A percentile compares a stretch with the other conserved stretches of the same genome.
These are phyloP conservation scores for Cutaneotrichosporon spelunceum DNA, from an alignment of 1,284 basidiomycete species.

Conservation along the genomic window DNA sequence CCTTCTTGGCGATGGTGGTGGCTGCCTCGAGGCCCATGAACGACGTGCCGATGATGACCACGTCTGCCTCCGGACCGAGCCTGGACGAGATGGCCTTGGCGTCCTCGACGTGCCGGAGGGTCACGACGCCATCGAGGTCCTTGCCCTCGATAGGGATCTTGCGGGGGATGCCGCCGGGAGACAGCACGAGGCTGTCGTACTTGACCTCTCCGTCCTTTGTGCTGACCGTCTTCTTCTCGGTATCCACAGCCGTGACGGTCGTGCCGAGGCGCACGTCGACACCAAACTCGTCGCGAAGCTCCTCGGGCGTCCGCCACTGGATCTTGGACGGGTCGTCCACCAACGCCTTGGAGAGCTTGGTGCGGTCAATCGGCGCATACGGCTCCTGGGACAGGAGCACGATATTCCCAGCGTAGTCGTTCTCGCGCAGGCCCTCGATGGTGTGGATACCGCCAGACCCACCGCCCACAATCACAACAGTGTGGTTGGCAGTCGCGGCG, in stretches of 20 bases:
- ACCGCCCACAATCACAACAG: constrained; percentile 74
- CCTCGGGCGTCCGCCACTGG: constrained; percentile 67
- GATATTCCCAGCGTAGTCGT: constrained; percentile 73
- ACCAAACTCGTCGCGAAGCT: constrained; percentile 75
- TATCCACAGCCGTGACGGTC: constrained; percentile 67
- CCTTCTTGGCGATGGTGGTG: constrained; percentile 67
- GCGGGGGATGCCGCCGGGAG: constrained; percentile 63
- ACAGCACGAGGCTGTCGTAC: constrained; percentile 72
- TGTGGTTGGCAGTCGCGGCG: constrained; percentile 54
- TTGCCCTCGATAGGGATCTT: constrained; percentile 72
- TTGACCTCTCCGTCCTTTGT: constrained; percentile 59
- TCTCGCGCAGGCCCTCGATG: constrained; percentile 78
- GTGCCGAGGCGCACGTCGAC: constrained; percentile 64
- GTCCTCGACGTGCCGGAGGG: constrained; percentile 69
- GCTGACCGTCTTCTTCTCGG: constrained; percentile 61
- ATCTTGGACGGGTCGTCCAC: constrained; percentile 73
- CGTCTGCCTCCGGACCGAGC: constrained; percentile 62
- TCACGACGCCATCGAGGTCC: constrained; percentile 73
- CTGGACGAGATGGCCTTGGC: constrained; percentile 67
- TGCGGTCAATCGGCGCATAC: constrained; percentile 77
- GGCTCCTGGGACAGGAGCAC: constrained; percentile 75
- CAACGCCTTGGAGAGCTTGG: constrained; percentile 85
- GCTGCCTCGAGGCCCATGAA: constrained; percentile 95
- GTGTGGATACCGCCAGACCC: constrained; percentile 76
- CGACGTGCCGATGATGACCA: constrained; percentile 82